Base-by-base conservation (phyloP, 495 filamentous ascomycete species). In the Rhizodiscina lignyota region DNA sequence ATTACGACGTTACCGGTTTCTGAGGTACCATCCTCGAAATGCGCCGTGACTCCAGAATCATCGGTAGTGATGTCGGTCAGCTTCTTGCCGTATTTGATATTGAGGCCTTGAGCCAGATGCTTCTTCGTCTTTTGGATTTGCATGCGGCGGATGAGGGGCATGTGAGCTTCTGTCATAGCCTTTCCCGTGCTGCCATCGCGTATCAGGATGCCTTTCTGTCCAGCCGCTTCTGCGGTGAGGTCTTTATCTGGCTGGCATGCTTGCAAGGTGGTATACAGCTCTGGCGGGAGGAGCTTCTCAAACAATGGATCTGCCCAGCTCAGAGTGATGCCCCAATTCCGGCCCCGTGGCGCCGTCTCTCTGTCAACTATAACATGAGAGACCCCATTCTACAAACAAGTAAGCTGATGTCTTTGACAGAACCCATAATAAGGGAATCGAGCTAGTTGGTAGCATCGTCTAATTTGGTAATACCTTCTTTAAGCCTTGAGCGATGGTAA, bases 271-370 rank as follows among this genome's bases (percentile, higher is more conserved):
- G n/a, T 34, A 4, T 16, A 16, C 2, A 34, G 18, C 4, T 20
- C 13, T 34, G 4, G 13, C 3, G 32, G 32, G 13, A 34, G 12
- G 20, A 34, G 13, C n/a, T 34, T 20, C 2, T 16, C 18, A 12
- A 34, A 3, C 13, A 34, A 20, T 12, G 32, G 32, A 10, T 2
- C 13, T 2, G 32, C 32, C 32, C 32, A 34, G 12, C 13, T 16
- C 18, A 34, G 32, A n/a, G 32, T 34, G 20, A 34, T 19, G 13
- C 32, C 32, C 32, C 32, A 34, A 10, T 34, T 34, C 12, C 32
- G 13, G 18, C 18, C 32, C 18, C 32, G 2, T 16, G 32, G 32
- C 12, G 32, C 18, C 2, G 13, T 19, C 18, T 34, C 32, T 12
- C 32, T n/a, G 32, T 34, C 32, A 10, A 34, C 13, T n/a, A 34